These are phyloP conservation scores for Magnaporthales sp. DNA, from an alignment of 2,329 filamentous ascomycete species.

Conservation along the genomic window DNA sequence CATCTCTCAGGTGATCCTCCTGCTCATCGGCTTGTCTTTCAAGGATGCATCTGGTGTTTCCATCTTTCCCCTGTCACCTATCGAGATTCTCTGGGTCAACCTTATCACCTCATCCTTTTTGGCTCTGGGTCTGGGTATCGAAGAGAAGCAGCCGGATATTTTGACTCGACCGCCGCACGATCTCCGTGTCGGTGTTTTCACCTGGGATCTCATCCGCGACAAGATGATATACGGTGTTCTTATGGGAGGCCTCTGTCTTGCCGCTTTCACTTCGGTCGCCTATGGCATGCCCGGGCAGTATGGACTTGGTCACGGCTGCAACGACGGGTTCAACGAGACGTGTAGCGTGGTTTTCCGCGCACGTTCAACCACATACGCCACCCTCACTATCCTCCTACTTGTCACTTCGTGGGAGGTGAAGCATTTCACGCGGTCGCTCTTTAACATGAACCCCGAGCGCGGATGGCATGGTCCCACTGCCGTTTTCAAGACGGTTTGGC, in stretches of 20 bases:
- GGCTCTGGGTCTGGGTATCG: constrained; percentile 60
- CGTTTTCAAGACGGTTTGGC: constrained; percentile 52
- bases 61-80: constrained; percentile 56
- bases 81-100: constrained; percentile 65
- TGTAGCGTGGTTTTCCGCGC: constrained; percentile 54
- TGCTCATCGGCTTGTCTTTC: constrained; percentile 57
- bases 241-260: constrained; percentile 7
- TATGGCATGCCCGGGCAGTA: constrained; percentile 31
- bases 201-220: constrained; percentile 47
- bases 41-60: constrained; percentile 50
- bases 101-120: constrained; percentile 61
- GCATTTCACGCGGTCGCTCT: constrained; percentile 54
- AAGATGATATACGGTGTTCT: constrained; percentile 45
- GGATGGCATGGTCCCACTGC: constrained; percentile 40
- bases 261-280: constrained; percentile 5
- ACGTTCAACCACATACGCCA: constrained; percentile 56
- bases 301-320: constrained; percentile 43
- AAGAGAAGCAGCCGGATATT: constrained; percentile 52
- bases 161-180: constrained; percentile 45
- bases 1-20: constrained; percentile 51
- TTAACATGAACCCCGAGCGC: constrained; percentile 38
- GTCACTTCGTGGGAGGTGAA: constrained; percentile 63
- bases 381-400: constrained; percentile 57
- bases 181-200: constrained; percentile 41
- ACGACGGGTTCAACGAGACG: constrained; percentile 34